phyloP scores from a whole-genome alignment of 139 green algal genomes.

The Chlorella sp. region DNA sequence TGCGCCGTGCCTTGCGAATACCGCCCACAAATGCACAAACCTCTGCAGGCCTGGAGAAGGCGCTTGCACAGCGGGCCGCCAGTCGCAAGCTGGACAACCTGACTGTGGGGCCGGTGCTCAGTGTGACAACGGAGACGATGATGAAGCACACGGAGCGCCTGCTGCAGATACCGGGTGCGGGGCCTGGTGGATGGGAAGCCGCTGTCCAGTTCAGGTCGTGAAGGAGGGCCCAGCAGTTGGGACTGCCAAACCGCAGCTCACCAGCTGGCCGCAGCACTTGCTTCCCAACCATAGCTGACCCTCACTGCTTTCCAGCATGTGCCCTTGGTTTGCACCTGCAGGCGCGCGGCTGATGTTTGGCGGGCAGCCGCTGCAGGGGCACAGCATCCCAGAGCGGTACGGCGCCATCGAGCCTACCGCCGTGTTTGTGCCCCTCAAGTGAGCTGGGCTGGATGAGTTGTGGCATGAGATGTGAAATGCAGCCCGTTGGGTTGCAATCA shows the following conservation, averaged over 20 bases:
- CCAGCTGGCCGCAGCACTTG: too few relatives aligned
- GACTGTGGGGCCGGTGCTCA: slow-evolving; percentile 94
- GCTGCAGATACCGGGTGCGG: slow-evolving; percentile 82
- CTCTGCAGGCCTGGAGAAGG: slow-evolving; percentile 76
- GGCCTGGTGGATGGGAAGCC: background rate
- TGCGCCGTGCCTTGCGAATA: too few relatives aligned
- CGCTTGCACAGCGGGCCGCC: slow-evolving; percentile 66
- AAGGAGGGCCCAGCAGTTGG: too few relatives aligned
- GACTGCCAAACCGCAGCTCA: too few relatives aligned
- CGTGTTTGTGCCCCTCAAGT: slow-evolving; percentile 91
- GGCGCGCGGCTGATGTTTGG: slow-evolving; percentile 88
- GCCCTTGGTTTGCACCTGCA: slow-evolving; percentile 29
- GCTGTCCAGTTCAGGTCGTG: too few relatives aligned
- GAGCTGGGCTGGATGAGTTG: too few relatives aligned
- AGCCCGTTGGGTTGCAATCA: too few relatives aligned
- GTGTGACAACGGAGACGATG: slow-evolving; percentile 89
- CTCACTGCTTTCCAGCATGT: too few relatives aligned
- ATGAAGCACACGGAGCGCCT: slow-evolving; percentile 82
- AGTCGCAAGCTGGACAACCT: slow-evolving; percentile 84
- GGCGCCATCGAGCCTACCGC: slow-evolving; percentile 96
- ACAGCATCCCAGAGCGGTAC: slow-evolving; percentile 93
- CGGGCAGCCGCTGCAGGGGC: slow-evolving; percentile 79
- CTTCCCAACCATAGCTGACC: too few relatives aligned
- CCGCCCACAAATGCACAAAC: too few relatives aligned
- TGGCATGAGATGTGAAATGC: too few relatives aligned